Evolutionary conservation across 495 filamentous ascomycete species (phyloP).

Genomic region (Penicillium coprophilum): DNA sequence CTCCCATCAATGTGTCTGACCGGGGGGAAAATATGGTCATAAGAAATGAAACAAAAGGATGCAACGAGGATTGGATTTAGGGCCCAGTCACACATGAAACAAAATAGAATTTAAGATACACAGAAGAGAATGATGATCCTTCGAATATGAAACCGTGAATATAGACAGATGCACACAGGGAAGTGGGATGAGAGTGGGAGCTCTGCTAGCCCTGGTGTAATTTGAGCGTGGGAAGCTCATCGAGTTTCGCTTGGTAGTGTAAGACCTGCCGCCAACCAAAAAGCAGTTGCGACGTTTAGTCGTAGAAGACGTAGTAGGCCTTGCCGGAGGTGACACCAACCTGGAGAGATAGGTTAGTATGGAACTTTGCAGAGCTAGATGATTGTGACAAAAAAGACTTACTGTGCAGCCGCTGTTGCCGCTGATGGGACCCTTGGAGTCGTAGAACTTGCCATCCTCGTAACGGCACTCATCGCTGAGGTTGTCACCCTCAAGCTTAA

Average conservation of each 20-base stretch:
- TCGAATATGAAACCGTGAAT: constrained; percentile 30
- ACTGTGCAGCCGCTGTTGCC: constrained; percentile 68
- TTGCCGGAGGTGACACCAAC: constrained; percentile 47
- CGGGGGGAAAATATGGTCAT: constrained; percentile 5
- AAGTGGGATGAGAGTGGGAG: constrained; percentile 18
- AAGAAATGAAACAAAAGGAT: constrained; percentile 24
- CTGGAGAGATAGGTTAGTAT: constrained; percentile 26
- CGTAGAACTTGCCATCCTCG: constrained; percentile 56
- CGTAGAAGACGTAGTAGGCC: constrained; percentile 48
- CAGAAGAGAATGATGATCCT: constrained; percentile 33
- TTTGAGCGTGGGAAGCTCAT: constrained; percentile 18
- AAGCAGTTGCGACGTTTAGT: constrained; percentile 16
- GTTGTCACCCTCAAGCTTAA: constrained; percentile 66
- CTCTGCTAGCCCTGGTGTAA: constrained; percentile 12
- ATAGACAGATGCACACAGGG: constrained; percentile 29
- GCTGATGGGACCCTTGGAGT: constrained; percentile 38
- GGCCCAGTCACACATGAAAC: constrained; percentile 33
- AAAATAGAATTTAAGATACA: constrained; percentile 47
- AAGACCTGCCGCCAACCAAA: constrained; percentile 6
- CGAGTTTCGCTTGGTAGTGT: constrained; percentile 7
- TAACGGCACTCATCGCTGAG: constrained; percentile 69
- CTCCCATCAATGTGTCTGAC: constrained; percentile 13
- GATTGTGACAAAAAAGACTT: constrained; percentile 22
- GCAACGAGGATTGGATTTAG: constrained; percentile 34
- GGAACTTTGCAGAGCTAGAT: neutral